Percentiles rank a stretch among this genome's conserved stretches.
These are phyloP conservation scores for Aspergillus hancockii DNA, from an alignment of 495 filamentous ascomycete genomes.

Conservation along the genomic window DNA sequence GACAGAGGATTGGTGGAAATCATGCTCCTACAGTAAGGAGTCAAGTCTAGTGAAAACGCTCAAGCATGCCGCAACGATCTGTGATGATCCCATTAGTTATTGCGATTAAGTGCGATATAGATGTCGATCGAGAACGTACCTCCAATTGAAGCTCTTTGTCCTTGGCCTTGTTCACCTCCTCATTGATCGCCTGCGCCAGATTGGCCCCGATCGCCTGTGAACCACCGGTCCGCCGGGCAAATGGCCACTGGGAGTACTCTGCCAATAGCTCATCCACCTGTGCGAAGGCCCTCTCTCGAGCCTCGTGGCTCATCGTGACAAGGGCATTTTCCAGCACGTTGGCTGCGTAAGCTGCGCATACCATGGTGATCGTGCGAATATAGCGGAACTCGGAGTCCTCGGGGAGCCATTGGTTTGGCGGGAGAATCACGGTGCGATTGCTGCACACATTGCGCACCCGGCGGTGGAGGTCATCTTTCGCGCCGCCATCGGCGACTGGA, in stretches of 20 bases:
- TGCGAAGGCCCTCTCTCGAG: conserved; percentile 88
- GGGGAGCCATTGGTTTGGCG: conserved; percentile 79
- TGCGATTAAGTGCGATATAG: neutral
- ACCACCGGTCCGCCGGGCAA: conserved; percentile 74
- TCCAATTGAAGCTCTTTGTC: conserved; percentile 95
- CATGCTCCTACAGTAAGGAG: conserved; percentile 69
- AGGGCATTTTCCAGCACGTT: conserved; percentile 98
- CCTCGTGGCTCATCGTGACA: conserved; percentile 88
- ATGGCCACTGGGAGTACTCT: conserved; percentile 97
- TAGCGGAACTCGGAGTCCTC: conserved; percentile 93
- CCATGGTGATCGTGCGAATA: conserved; percentile 88
- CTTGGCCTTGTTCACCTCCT: conserved; percentile 81
- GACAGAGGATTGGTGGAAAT: conserved; percentile 13
- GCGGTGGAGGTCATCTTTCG: conserved; percentile 93
- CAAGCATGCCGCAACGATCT: conserved; percentile 91
- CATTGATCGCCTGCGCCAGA: conserved; percentile 80
- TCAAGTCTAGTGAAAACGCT: conserved; percentile 96
- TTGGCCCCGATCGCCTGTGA: conserved; percentile 88
- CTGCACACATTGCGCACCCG: conserved; percentile 92
- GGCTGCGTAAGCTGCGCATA: conserved; percentile 96
- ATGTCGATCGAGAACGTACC: conserved; percentile 49
- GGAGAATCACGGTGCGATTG: conserved; percentile 88
- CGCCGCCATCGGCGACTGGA: conserved; percentile 94
- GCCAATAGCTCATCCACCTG: conserved; percentile 95
- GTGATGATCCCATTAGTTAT: neutral